phyloP scores from a whole-genome alignment of 129 eudicot genomes.

The Kitagawia praeruptora region DNA sequence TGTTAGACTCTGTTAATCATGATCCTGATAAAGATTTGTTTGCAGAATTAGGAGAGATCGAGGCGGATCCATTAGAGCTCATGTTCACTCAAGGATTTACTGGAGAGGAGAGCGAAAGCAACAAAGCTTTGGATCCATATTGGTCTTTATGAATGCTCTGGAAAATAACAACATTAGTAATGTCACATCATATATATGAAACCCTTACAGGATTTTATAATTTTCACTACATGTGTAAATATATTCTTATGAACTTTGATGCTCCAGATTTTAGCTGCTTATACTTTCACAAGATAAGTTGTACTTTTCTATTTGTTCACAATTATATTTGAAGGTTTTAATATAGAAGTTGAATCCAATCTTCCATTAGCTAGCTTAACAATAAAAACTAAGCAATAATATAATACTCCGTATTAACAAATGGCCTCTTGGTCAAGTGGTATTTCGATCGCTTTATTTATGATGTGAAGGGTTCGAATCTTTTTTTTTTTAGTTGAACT shows the following conservation, averaged over 20 bases:
- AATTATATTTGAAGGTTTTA: no score
- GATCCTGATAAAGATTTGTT: constrained; percentile 39
- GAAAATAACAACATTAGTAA: constrained; percentile 10
- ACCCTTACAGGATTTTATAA: background rate
- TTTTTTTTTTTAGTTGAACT: no score
- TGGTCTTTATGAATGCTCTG: constrained; percentile 38
- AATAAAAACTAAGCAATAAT: no score
- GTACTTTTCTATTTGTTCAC: no score
- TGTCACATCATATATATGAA: constrained; percentile 5
- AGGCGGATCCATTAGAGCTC: constrained; percentile 58
- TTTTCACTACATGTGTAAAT: background rate
- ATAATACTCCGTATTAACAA: no score
- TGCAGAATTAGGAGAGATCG: constrained; percentile 67
- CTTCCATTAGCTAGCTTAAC: no score
- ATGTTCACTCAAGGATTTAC: constrained; percentile 59
- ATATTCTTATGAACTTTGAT: background rate
- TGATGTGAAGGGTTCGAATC: no score
- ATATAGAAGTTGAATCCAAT: no score
- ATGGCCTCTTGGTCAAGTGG: no score
- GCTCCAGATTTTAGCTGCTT: no score
- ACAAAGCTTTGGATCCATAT: constrained; percentile 64
- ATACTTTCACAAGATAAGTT: background rate
- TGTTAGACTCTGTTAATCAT: constrained; percentile 27
- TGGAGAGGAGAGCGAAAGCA: constrained; percentile 25
- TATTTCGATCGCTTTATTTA: no score